phyloP scores from a whole-genome alignment of 2,329 filamentous ascomycete species.

The Cladosporium cucumerinum region DNA sequence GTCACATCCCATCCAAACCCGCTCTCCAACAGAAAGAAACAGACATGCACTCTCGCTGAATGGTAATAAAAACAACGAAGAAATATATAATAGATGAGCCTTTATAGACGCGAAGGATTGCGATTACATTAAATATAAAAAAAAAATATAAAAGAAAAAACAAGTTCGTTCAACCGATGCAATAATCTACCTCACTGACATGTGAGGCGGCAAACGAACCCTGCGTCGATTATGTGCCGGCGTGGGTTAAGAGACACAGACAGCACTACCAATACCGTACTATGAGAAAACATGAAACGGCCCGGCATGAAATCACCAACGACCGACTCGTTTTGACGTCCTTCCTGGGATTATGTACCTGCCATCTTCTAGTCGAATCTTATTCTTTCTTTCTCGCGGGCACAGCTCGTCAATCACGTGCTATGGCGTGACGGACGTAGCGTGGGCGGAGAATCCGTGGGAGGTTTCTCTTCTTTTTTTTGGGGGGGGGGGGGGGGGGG shows the following conservation, averaged over 20 bases:
- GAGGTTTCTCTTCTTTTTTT: not conserved
- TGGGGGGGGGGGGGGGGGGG: too few relatives aligned
- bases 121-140: too few relatives aligned
- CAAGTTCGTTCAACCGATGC: too few relatives aligned
- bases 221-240: not conserved
- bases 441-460: not conserved
- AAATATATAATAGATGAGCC: not conserved
- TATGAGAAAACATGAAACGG: not conserved
- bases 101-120: not conserved
- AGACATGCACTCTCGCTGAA: too few relatives aligned
- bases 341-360: too few relatives aligned
- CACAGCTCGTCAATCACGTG: not conserved
- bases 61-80: too few relatives aligned
- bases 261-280: not conserved
- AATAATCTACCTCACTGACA: not conserved
- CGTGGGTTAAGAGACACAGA: not conserved
- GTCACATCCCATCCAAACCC: too few relatives aligned
- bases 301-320: not conserved
- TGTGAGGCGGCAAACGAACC: not conserved
- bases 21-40: too few relatives aligned
- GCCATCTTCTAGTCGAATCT: not conserved
- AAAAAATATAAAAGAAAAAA: too few relatives aligned
- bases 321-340: not conserved
- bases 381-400: not conserved
- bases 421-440: constrained; percentile 9